Percentiles rank a stretch among this genome's conserved stretches.
These are phyloP conservation scores for Chaetomiaceae sp. DNA, from an alignment of 2,329 filamentous ascomycete genomes.

Conservation along the genomic window DNA sequence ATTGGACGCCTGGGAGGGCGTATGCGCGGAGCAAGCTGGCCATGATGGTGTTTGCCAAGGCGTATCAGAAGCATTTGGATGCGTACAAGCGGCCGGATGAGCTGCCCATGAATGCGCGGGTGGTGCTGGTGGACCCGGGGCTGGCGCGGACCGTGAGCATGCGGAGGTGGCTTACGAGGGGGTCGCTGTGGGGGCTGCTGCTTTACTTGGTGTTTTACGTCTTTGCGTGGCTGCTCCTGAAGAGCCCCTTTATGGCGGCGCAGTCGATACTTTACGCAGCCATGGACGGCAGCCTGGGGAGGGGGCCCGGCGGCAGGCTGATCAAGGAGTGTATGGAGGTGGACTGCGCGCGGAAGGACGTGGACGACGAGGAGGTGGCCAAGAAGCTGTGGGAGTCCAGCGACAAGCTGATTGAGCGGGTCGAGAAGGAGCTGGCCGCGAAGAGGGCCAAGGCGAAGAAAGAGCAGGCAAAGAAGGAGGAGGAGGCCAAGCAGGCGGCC, in stretches of 20 bases:
- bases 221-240: conserved; percentile 81
- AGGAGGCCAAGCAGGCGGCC: conserved; percentile 33
- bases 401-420: conserved; percentile 74
- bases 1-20: conserved; percentile 52
- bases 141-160: conserved; percentile 80
- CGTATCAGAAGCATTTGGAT: conserved; percentile 89
- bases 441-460: conserved; percentile 43
- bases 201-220: conserved; percentile 75
- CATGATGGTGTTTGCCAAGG: conserved; percentile 80
- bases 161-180: conserved; percentile 79
- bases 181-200: conserved; percentile 73
- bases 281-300: conserved; percentile 71
- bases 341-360: conserved; percentile 65
- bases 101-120: conserved; percentile 74
- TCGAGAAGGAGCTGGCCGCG: conserved; percentile 74
- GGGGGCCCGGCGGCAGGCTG: conserved; percentile 62
- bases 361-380: conserved; percentile 72
- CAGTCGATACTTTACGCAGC: conserved; percentile 82
- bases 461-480: conserved; percentile 32
- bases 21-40: conserved; percentile 71
- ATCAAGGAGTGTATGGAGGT: conserved; percentile 87
- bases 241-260: conserved; percentile 76
- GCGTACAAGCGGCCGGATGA: conserved; percentile 79
- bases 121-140: conserved; percentile 85
- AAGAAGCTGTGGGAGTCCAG: conserved; percentile 88